These are phyloP conservation scores for Globisporangium nunn DNA, from an alignment of 352 stramenopile species.

Conservation along the genomic window DNA sequence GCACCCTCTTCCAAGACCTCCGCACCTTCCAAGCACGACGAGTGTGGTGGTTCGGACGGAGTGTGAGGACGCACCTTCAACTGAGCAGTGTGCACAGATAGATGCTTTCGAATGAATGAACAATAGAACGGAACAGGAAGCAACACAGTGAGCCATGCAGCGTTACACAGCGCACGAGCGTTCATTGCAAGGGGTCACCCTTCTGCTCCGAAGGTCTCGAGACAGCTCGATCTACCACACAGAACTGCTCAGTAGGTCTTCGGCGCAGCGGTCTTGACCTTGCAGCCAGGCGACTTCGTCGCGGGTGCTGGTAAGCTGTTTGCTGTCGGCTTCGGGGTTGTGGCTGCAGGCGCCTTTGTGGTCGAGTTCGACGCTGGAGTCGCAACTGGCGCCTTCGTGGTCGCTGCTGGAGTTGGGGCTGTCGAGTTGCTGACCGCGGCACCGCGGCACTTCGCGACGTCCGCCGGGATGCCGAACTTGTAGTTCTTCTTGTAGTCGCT, in stretches of 20 bases:
- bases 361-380: background rate
- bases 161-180: too few species aligned
- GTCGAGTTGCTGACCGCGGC: background rate
- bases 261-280: background rate
- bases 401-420: background rate
- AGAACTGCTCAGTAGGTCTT: background rate
- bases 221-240: background rate
- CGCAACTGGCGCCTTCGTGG: background rate
- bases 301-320: background rate
- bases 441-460: conserved; percentile 33
- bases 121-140: too few species aligned
- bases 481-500: conserved; percentile 28
- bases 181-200: too few species aligned
- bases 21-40: background rate
- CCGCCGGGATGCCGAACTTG: conserved; percentile 36
- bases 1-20: conserved; percentile 23
- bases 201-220: too few species aligned
- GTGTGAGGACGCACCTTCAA: background rate
- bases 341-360: background rate
- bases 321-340: background rate
- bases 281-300: background rate
- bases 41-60: background rate
- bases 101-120: too few species aligned
- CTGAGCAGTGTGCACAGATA: too few species aligned
- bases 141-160: too few species aligned